Evolutionary conservation across 805 yeast species (phyloP).

Genomic region (Wickerhamomyces tratensis): DNA sequence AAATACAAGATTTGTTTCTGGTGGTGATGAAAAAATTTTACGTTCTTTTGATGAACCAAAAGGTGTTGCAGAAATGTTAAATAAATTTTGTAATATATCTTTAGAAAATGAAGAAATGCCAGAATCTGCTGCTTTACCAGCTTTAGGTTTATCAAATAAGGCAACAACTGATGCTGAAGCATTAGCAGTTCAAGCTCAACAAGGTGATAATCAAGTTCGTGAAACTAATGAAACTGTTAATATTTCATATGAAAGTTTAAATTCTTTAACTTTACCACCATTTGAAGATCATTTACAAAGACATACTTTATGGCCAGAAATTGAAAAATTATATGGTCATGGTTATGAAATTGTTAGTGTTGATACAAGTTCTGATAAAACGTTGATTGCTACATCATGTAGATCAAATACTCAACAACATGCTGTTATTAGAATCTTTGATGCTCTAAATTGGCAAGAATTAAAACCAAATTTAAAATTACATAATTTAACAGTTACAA

Average conservation of each 20-base stretch:
- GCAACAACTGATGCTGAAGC: constrained; percentile 46
- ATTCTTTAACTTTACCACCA: constrained; percentile 51
- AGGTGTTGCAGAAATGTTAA: constrained; percentile 56
- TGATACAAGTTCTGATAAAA: constrained; percentile 56
- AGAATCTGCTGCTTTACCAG: constrained; percentile 85
- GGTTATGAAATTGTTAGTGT: constrained; percentile 88
- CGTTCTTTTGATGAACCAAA: constrained; percentile 85
- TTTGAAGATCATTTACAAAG: constrained; percentile 87
- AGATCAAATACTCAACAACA: constrained; percentile 76
- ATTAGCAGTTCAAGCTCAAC: constrained; percentile 21
- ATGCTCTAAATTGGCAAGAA: constrained; percentile 51
- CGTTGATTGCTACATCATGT: constrained; percentile 81
- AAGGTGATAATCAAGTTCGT: constrained; percentile 19
- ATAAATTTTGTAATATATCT: constrained; percentile 39
- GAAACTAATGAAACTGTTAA: constrained; percentile 26
- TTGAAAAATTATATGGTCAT: constrained; percentile 92
- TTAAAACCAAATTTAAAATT: constrained; percentile 46
- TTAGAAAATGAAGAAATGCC: constrained; percentile 38
- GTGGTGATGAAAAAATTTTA: constrained; percentile 90
- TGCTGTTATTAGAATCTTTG: constrained; percentile 76
- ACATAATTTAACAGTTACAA: constrained; percentile 80
- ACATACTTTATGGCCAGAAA: constrained; percentile 89
- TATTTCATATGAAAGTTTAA: constrained; percentile 37
- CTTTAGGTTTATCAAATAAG: constrained; percentile 86
- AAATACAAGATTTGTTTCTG: constrained; percentile 67